These are phyloP conservation scores for Kokia cookei DNA, from an alignment of 441 rosid genomes.

Conservation along the genomic window DNA sequence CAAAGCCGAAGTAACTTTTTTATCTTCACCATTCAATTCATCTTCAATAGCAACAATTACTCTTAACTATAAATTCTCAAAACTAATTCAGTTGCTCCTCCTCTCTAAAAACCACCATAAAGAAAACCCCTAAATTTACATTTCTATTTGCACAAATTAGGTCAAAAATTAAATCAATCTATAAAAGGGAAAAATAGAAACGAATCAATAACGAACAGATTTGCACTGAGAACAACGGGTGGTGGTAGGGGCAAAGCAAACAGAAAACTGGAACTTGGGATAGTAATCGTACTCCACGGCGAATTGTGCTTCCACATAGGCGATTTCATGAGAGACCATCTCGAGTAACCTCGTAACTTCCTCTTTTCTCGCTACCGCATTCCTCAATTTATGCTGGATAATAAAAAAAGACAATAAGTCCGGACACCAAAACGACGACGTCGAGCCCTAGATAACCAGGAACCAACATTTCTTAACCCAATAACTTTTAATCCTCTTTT, in stretches of 20 bases:
- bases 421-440: background rate
- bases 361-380: constrained; percentile 21
- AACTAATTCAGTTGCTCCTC: background rate
- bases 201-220: constrained; percentile 41
- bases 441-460: constrained; percentile 23
- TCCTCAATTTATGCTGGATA: constrained; percentile 20
- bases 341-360: constrained; percentile 25
- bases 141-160: background rate
- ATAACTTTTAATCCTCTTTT: background rate
- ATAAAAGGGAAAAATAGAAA: background rate
- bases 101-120: background rate
- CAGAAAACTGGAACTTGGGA: constrained; percentile 22
- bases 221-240: constrained; percentile 40
- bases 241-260: constrained; percentile 32
- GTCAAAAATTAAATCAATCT: background rate
- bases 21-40: background rate
- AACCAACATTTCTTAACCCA: constrained; percentile 12
- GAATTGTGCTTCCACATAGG: constrained; percentile 23
- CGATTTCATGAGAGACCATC: constrained; percentile 21
- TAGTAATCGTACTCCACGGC: background rate
- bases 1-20: background rate
- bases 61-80: background rate
- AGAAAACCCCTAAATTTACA: background rate
- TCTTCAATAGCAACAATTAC: background rate
- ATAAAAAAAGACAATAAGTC: constrained; percentile 1